Base-by-base conservation (phyloP, 2,329 filamentous ascomycete species). In the Dactylellina haptotyla region DNA sequence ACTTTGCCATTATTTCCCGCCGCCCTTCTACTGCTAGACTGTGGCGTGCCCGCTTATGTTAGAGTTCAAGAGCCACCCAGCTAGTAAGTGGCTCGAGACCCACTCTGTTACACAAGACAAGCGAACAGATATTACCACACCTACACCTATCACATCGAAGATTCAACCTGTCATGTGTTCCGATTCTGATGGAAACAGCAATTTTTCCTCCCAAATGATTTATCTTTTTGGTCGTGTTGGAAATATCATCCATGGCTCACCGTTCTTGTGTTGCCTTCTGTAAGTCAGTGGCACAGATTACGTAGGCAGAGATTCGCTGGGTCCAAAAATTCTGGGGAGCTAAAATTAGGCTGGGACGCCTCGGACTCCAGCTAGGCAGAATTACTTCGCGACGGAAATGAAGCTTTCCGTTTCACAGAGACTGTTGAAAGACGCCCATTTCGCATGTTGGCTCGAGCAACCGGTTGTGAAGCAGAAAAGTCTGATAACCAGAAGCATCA, bases 71-170 rank as follows among this genome's bases (percentile, higher is more conserved):
- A 6, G 4, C n/a, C 3, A 46, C 53, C 28, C 23, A 45, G 26
- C 18, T 18, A 54, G 34, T 34, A n/a, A 53, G 28, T n/a, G 37
- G 59, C 59, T 63, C 46, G 34, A 63, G 59, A 34, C 48, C 59
- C 16, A 23, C 25, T 53, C 50, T 25, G 59, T 63, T 63, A 63
- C 59, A 63, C 59, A 63, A 54, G n/a, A 26, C 46, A 63, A 63
- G 59, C 59, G 59, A 63, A 54, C 46, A 46, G 43, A 43, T 51
- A 43, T 28, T 30, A 20, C 16, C 41, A n/a, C 26, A 39, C 30
- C 12, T 25, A 5, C 41, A 45, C 18, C 14, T 14, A 34, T 50
- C 10, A 4, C 45, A 43, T 10, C 4, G 4, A 18, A 43, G 39
- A 43, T 4, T 4, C n/a, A 18, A 18, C 39, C 8, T 10, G n/a